Percentiles rank a stretch among this genome's conserved stretches.
These are phyloP conservation scores for Logfia minima DNA, from an alignment of 129 eudicot species.

Conservation along the genomic window DNA sequence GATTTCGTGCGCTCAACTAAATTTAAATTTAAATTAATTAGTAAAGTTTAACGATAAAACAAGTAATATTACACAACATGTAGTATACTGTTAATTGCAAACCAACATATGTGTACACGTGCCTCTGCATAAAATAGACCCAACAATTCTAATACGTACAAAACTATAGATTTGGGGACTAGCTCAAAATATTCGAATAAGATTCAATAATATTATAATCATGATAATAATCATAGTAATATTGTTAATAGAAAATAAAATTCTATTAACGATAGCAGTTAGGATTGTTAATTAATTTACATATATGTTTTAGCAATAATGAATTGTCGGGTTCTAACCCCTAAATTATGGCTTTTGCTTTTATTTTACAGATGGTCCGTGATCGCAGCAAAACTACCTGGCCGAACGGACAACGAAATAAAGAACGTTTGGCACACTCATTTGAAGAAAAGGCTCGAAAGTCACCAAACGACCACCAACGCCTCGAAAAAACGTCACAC, in stretches of 20 bases:
- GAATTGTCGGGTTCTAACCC: too few species aligned
- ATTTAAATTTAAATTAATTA: background rate
- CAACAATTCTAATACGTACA: slow-evolving; percentile 17
- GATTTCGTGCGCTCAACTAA: slow-evolving; percentile 31
- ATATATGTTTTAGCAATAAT: too few species aligned
- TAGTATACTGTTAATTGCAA: slow-evolving; percentile 1
- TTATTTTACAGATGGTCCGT: slow-evolving; percentile 65
- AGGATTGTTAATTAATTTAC: too few species aligned
- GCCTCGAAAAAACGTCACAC: slow-evolving; percentile 30
- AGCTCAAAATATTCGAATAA: slow-evolving; percentile 24
- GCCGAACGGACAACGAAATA: slow-evolving; percentile 80
- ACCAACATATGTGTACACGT: slow-evolving; percentile 19
- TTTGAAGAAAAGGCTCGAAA: slow-evolving; percentile 60
- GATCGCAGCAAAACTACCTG: slow-evolving; percentile 69
- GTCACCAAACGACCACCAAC: slow-evolving; percentile 22
- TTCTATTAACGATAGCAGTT: too few species aligned
- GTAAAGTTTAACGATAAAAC: background rate
- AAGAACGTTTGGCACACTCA: slow-evolving; percentile 84
- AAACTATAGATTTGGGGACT: slow-evolving; percentile 8
- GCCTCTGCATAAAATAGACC: slow-evolving; percentile 16
- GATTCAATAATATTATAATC: background rate
- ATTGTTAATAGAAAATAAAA: too few species aligned
- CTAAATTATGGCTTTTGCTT: background rate
- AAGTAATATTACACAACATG: slow-evolving; percentile 11
- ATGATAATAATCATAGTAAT: too few species aligned